Evolutionary conservation across 2,329 filamentous ascomycete species (phyloP).

Genomic region (Didymella pinodella): DNA sequence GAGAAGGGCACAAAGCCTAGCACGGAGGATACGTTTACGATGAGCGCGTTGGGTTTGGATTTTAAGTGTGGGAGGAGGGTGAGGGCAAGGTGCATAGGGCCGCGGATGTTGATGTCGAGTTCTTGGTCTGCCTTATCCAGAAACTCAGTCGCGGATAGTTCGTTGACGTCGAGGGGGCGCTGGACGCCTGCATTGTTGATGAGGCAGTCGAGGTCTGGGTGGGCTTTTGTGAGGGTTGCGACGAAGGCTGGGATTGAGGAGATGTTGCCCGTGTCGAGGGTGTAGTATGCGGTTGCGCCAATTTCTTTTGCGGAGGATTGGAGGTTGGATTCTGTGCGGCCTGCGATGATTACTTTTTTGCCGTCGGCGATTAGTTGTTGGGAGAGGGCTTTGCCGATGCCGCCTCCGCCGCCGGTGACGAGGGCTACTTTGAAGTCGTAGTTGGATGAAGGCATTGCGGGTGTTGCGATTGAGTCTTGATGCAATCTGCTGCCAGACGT

Average conservation of each 20-base stretch:
- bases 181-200: constrained; percentile 69
- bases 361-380: constrained; percentile 55
- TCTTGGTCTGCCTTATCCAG: constrained; percentile 63
- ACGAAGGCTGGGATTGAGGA: constrained; percentile 57
- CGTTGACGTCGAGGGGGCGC: constrained; percentile 59
- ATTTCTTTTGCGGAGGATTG: constrained; percentile 55
- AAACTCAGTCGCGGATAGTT: constrained; percentile 51
- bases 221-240: constrained; percentile 55
- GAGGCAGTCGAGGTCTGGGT: constrained; percentile 65
- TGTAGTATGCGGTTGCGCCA: constrained; percentile 60
- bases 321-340: constrained; percentile 64
- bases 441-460: constrained; percentile 30
- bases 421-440: constrained; percentile 57
- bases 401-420: constrained; percentile 57
- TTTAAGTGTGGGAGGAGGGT: constrained; percentile 61
- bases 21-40: constrained; percentile 64
- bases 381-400: constrained; percentile 61
- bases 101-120: constrained; percentile 66
- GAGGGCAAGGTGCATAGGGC: constrained; percentile 64
- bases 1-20: constrained; percentile 63
- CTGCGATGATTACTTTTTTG: constrained; percentile 62
- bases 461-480: neutral
- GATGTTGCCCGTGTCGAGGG: constrained; percentile 60
- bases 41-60: constrained; percentile 50
- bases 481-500: neutral